Evolutionary conservation across 2,329 filamentous ascomycete genomes (phyloP), one percentile per base, ranked within the genome.

Genomic region (Aspergillus bombycis): DNA sequence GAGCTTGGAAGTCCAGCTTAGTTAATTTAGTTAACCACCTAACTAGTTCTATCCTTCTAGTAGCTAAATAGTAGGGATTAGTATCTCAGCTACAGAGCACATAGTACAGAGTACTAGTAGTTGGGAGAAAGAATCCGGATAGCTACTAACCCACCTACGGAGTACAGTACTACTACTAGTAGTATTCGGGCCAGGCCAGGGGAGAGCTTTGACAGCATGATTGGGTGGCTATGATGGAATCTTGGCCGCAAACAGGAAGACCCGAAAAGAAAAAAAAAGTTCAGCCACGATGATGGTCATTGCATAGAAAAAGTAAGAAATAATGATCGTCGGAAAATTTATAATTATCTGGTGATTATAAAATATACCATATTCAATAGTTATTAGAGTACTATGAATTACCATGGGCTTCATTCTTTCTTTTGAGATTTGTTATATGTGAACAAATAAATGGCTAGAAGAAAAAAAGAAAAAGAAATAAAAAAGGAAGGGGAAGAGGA

Each of bases 191-290:
- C 57, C 32, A 32, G 34, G 23, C 45, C 26, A 50, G 46, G 26
- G 48, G 16, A 58, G 53, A 53, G 41, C 41, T 50, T 50, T 60
- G 58, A 61, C 41, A 50, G 43, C 11, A 21, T 60, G 58, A 54
- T 60, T 60, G 58, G 48, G 16, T 60, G 48, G 32, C 11, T 26
- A 12, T 8, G 38, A 11, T 34, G 34, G 34, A 32, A 55, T 45
- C 58, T 53, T 54, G 48, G 58, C 41, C 36, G 58, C 30, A 41
- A 60, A 54, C 58, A 53, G 34, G 14, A 36, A 41, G 23, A 30
- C 32, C 30, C 1, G 3, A 28, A 56, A 23, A 41, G 26, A 45
- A 26, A 45, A 56, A 50, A 62, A 48, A 21, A 16, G 26, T 54
- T 55, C 52, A 55, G 52, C 52, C 52, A 55, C 52, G 52, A 58